A percentile compares a stretch with the other conserved stretches of the same genome.
Conservation (phyloP, 2,329 filamentous ascomycete species). For the Colletotrichum spinosum region DNA sequence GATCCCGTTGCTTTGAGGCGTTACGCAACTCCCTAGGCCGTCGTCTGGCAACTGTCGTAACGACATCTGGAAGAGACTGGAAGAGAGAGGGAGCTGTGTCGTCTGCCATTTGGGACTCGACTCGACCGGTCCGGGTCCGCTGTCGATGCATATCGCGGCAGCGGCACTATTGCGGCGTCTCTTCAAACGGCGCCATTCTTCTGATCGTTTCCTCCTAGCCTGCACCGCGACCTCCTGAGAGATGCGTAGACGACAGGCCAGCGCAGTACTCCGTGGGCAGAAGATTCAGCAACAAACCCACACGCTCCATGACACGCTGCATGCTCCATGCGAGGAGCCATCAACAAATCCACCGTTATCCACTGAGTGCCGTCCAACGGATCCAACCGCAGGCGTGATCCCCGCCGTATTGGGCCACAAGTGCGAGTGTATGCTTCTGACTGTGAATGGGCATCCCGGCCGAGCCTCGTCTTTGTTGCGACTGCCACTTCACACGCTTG, state of each 20-base stretch:
- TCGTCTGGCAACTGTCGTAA: no score
- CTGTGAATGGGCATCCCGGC: slow-evolving; percentile 5
- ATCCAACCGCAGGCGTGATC: slow-evolving; percentile 31
- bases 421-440: slow-evolving; percentile 21
- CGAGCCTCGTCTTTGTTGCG: slow-evolving; percentile 13
- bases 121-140: no score
- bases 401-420: slow-evolving; percentile 26
- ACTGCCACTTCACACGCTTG: background rate
- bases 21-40: no score
- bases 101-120: no score
- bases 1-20: background rate
- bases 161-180: slow-evolving; percentile 36
- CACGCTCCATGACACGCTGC: slow-evolving; percentile 4
- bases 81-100: no score
- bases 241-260: no score
- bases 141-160: no score
- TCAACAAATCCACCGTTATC: slow-evolving; percentile 17
- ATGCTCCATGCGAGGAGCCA: slow-evolving; percentile 16
- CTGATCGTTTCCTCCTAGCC: background rate
- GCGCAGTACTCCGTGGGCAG: no score
- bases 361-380: slow-evolving; percentile 27
- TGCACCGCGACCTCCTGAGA: background rate
- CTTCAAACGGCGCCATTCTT: slow-evolving; percentile 28
- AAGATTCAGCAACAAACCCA: background rate
- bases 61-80: no score